A percentile compares a stretch with the other conserved stretches of the same genome.
phyloP scores from a whole-genome alignment of 2,329 filamentous ascomycete species.

The Penicillium sp. region DNA sequence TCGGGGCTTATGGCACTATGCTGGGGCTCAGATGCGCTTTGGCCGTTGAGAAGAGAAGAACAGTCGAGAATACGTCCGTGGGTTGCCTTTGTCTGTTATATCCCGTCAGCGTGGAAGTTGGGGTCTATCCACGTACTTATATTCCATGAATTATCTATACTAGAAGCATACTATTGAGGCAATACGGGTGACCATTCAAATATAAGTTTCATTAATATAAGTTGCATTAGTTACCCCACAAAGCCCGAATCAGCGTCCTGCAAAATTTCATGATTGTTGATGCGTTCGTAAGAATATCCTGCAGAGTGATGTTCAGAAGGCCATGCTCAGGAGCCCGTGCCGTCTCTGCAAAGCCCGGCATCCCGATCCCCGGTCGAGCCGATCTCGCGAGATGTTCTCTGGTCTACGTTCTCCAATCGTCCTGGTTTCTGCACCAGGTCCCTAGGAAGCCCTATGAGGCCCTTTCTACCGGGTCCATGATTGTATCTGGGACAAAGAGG shows the following conservation, averaged over 20 bases:
- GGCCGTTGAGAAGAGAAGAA: constrained; percentile 48
- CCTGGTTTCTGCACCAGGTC: background rate
- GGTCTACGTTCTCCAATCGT: background rate
- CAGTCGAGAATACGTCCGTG: background rate
- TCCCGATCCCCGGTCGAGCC: background rate
- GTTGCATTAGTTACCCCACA: background rate
- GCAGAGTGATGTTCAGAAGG: background rate
- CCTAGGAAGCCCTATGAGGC: background rate
- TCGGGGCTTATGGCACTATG: constrained; percentile 74
- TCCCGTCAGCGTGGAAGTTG: constrained; percentile 8
- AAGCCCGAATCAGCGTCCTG: background rate
- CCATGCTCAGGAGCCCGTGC: background rate
- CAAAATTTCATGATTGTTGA: background rate
- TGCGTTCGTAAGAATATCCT: background rate
- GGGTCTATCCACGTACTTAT: background rate
- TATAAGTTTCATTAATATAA: too few relatives aligned
- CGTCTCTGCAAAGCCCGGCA: background rate
- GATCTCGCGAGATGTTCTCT: background rate
- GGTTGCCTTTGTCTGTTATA: constrained; percentile 5
- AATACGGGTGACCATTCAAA: constrained; percentile 1
- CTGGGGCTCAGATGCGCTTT: constrained; percentile 81
- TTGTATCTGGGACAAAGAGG: background rate
- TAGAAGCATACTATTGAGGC: background rate
- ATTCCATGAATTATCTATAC: background rate
- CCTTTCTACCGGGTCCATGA: background rate